Conservation (phyloP, 2,329 filamentous ascomycete genomes). For the Colletotrichum sp. region DNA sequence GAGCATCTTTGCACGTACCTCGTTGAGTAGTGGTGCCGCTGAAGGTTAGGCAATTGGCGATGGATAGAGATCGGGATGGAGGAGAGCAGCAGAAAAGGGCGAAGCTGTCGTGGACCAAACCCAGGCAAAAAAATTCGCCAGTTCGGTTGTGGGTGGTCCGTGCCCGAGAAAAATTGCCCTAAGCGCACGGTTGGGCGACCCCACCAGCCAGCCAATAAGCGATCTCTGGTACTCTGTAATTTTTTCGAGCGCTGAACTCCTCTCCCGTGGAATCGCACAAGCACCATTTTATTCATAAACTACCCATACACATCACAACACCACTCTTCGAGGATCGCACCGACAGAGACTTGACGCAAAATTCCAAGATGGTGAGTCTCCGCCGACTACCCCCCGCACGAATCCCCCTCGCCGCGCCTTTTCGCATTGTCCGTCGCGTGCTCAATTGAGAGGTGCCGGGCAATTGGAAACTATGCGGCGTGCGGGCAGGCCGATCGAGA, state of each 20-base stretch:
- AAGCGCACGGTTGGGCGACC: conserved; percentile 28
- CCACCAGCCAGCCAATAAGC: conserved; percentile 16
- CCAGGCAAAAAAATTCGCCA: conserved; percentile 22
- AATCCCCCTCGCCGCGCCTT: background rate
- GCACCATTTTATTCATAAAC: conserved; percentile 31
- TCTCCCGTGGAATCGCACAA: conserved; percentile 23
- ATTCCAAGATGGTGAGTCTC: conserved; percentile 65
- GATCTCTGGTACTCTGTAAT: background rate
- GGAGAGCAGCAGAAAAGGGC: conserved; percentile 17
- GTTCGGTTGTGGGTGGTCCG: conserved; percentile 45
- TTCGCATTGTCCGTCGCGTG: background rate
- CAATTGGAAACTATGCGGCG: background rate
- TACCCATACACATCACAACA: conserved; percentile 40
- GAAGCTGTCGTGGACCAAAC: background rate
- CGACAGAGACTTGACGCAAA: conserved; percentile 57
- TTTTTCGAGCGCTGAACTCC: conserved; percentile 1
- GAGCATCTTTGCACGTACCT: conserved; percentile 47
- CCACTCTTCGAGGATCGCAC: conserved; percentile 72
- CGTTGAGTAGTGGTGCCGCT: conserved; percentile 29
- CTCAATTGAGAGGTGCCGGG: background rate
- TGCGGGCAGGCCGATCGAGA: background rate
- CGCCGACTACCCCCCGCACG: background rate
- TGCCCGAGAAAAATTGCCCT: conserved; percentile 48
- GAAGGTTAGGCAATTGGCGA: conserved; percentile 32
- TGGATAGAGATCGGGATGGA: conserved; percentile 21